Conservation (phyloP, 2,329 filamentous ascomycete genomes). For the Tolypocladium tundrense region DNA sequence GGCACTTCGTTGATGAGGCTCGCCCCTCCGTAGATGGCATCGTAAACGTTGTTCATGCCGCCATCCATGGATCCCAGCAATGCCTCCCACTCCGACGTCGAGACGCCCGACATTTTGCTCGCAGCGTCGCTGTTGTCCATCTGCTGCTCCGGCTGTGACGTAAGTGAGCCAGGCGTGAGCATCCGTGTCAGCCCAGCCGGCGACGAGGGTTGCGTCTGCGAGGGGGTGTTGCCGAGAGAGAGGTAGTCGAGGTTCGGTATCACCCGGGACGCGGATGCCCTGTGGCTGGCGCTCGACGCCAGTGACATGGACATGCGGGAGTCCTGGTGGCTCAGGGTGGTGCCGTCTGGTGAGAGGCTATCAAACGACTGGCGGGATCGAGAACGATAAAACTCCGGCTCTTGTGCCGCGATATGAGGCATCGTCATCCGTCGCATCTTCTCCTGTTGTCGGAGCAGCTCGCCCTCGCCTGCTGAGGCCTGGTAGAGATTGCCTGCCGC, state of each 20-base stretch:
- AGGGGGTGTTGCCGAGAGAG: constrained; percentile 35
- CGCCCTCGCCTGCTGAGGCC: constrained; percentile 40
- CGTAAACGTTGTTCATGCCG: constrained; percentile 73
- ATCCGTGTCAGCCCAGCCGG: constrained; percentile 30
- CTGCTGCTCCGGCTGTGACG: neutral
- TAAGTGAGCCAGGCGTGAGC: constrained; percentile 15
- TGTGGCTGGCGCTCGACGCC: constrained; percentile 23
- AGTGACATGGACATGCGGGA: constrained; percentile 39
- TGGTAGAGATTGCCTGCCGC: constrained; percentile 28
- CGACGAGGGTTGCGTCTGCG: constrained; percentile 38
- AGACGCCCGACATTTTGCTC: constrained; percentile 34
- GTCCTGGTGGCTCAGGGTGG: constrained; percentile 23
- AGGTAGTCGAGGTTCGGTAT: constrained; percentile 49
- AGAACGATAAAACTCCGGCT: constrained; percentile 27
- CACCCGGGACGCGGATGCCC: constrained; percentile 13
- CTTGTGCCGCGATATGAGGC: constrained; percentile 25
- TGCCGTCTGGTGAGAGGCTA: constrained; percentile 8
- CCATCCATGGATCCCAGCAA: constrained; percentile 71
- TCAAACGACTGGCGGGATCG: constrained; percentile 40
- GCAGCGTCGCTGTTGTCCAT: constrained; percentile 6
- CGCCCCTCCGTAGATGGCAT: constrained; percentile 66
- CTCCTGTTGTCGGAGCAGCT: constrained; percentile 45
- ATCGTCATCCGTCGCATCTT: constrained; percentile 48
- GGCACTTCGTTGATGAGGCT: constrained; percentile 36
- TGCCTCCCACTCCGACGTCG: constrained; percentile 70